phyloP scores from a whole-genome alignment of 2,329 filamentous ascomycete genomes.

The Arthroderma uncinatum region DNA sequence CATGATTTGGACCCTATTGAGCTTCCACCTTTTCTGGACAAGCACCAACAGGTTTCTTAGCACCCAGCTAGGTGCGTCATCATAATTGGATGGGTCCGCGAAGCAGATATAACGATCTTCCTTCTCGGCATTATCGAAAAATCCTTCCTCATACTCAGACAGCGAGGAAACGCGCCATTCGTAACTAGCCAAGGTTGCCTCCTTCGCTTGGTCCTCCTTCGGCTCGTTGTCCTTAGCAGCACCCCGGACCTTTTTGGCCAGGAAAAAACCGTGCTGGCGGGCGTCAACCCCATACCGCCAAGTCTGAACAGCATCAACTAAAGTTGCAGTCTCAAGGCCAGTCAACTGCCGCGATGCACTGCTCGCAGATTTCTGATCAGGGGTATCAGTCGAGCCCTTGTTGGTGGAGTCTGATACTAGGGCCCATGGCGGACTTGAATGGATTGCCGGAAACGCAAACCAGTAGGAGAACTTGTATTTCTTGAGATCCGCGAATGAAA shows the following conservation, averaged over 20 bases:
- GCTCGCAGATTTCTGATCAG: constrained; percentile 1
- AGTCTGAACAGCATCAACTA: constrained; percentile 74
- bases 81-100: constrained; percentile 83
- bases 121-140: constrained; percentile 63
- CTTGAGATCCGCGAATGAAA: constrained; percentile 92
- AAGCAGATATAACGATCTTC: constrained; percentile 77
- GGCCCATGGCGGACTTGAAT: constrained; percentile 77
- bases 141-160: constrained; percentile 69
- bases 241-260: constrained; percentile 62
- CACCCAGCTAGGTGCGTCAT: constrained; percentile 82
- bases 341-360: constrained; percentile 39
- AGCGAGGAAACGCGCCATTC: constrained; percentile 69
- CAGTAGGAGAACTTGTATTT: constrained; percentile 98
- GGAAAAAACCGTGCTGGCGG: constrained; percentile 85
- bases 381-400: constrained; percentile 16
- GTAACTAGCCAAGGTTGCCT: constrained; percentile 36
- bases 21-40: constrained; percentile 66
- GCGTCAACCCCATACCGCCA: constrained; percentile 76
- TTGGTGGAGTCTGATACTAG: constrained; percentile 16
- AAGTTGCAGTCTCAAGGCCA: constrained; percentile 58
- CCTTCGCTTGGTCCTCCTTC: constrained; percentile 33
- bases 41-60: constrained; percentile 79
- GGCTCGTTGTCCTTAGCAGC: background rate
- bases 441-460: constrained; percentile 89
- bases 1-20: constrained; percentile 68